Evolutionary conservation across 2,329 filamentous ascomycete genomes (phyloP).

Genomic region (Cercospora berteroae): DNA sequence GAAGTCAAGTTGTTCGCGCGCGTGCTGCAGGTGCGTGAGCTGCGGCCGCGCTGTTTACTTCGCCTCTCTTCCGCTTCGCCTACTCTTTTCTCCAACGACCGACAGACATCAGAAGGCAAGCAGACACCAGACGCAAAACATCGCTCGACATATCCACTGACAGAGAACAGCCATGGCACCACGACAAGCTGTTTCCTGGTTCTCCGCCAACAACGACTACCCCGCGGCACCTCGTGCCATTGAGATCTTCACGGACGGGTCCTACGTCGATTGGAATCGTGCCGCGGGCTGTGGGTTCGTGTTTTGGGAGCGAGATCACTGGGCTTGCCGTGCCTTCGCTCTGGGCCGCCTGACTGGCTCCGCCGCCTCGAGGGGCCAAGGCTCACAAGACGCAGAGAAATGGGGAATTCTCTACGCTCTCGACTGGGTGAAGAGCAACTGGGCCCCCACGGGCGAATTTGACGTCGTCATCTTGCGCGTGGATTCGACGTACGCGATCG

Average conservation of each 20-base stretch:
- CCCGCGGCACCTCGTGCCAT: neutral
- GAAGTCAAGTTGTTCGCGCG: neutral
- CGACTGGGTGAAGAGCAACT: neutral
- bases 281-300: neutral
- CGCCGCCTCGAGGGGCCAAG: neutral
- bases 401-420: neutral
- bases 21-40: neutral
- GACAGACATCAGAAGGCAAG: neutral
- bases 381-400: neutral
- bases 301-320: neutral
- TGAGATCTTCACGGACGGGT: neutral
- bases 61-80: neutral
- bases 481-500: neutral
- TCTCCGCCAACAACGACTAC: neutral
- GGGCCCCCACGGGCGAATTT: neutral
- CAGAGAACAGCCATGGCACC: neutral
- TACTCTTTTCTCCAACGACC: neutral
- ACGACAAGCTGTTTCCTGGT: neutral
- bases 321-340: neutral
- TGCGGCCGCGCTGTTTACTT: neutral
- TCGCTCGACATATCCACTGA: neutral
- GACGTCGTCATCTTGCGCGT: neutral
- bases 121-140: neutral
- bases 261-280: neutral
- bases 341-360: neutral